Evolutionary conservation across 768 basidiomycete genomes (phyloP), one percentile per base, ranked within the genome.

Genomic region (Suillus brevipes): DNA sequence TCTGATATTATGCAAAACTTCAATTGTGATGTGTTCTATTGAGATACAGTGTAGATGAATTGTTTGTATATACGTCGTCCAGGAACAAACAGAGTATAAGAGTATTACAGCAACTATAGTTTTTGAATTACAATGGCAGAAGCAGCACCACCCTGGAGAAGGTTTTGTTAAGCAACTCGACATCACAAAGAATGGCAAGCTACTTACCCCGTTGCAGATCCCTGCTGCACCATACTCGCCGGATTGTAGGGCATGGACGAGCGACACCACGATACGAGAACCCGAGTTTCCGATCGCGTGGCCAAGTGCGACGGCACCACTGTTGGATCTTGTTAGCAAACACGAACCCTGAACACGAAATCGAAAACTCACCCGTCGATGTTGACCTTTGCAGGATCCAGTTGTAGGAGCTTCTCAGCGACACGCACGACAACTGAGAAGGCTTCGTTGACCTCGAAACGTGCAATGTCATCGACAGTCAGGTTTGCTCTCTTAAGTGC

Each of bases 271-370:
- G 78, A 99, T 98, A 56, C 97, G 90, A 58, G 92, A 87, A 16
- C 97, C 97, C 38, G 95, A 97, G 78, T 95, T 98, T 65, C 97
- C 97, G 74, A 99, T 94, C 53, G 97, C 94, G 75, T 98, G 91
- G 36, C 96, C 96, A 52, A 98, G 89, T 62, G 97, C 92, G 67
- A 99, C 97, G 55, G 94, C 97, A 78, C 97, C 97, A 77, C 96
- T 97, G 69, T 72, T 77, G 52, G 70, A 67, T 66, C 7, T 42
- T 31, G 60, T 68, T 55, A 69, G 18, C 65, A 31, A 50, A 36
- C 55, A 18, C 10, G 4, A 42, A 3, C 3, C 0, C 18, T n/a
- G 18, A 62, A 63, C 56, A 58, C 10, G 4, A 59, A 42, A 3
- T 20, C 10, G 28, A 40, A 13, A 20, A 59, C 88, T 37, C 76